phyloP scores from a whole-genome alignment of 345 rosid species.

The Zanthoxylum bungeanum region DNA sequence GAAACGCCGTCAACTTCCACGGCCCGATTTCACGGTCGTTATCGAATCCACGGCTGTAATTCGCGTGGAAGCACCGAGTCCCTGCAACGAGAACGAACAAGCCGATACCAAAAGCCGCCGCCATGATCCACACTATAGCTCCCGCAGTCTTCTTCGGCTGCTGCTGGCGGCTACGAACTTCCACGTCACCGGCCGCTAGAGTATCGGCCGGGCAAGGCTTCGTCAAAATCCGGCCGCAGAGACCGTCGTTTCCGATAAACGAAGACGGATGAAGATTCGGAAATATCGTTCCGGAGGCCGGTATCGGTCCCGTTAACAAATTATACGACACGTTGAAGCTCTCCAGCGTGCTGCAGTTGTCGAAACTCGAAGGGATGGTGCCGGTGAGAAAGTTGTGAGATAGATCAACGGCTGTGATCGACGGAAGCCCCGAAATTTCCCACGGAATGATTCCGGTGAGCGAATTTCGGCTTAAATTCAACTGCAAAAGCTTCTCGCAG shows the following conservation, averaged over 20 bases:
- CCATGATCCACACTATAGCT: slow-evolving; percentile 88
- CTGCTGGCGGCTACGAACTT: slow-evolving; percentile 27
- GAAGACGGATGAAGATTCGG: slow-evolving; percentile 71
- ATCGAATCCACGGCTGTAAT: slow-evolving; percentile 34
- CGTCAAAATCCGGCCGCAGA: slow-evolving; percentile 60
- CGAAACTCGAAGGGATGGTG: slow-evolving; percentile 78
- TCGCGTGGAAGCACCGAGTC: slow-evolving; percentile 65
- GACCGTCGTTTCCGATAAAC: slow-evolving; percentile 68
- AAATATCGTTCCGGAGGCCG: slow-evolving; percentile 61
- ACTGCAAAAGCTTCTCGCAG: slow-evolving; percentile 70
- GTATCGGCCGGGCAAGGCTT: slow-evolving; percentile 55
- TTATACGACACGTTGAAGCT: slow-evolving; percentile 84
- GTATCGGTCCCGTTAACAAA: slow-evolving; percentile 70
- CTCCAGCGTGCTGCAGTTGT: slow-evolving; percentile 69
- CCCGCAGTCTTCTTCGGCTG: slow-evolving; percentile 67
- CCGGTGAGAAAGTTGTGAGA: slow-evolving; percentile 78
- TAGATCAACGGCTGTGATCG: slow-evolving; percentile 71
- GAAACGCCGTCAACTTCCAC: slow-evolving; percentile 94
- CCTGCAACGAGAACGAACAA: slow-evolving; percentile 75
- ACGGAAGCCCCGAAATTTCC: slow-evolving; percentile 76
- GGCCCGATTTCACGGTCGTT: slow-evolving; percentile 60
- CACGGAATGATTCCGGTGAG: slow-evolving; percentile 77
- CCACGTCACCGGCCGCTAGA: slow-evolving; percentile 26
- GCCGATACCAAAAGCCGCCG: slow-evolving; percentile 82
- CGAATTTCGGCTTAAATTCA: slow-evolving; percentile 69